Base-by-base conservation (phyloP, 495 filamentous ascomycete genomes). In the Penicillium simplicissimum region DNA sequence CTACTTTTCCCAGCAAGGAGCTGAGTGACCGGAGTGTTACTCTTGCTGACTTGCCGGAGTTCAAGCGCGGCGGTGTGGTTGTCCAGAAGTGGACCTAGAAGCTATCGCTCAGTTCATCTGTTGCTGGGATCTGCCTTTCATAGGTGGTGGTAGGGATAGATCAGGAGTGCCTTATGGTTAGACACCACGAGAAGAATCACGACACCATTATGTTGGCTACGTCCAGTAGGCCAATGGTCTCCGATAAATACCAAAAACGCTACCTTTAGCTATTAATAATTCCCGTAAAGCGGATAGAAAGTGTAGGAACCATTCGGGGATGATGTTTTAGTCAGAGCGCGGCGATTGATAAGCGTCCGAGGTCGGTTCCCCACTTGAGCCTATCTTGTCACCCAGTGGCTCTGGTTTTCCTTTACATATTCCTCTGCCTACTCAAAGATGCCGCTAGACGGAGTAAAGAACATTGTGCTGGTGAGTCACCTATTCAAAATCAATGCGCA, bases 1-100 rank as follows among this genome's bases (percentile, higher is more conserved):
- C 95, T 1, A 98, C 96, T 0, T 98, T 98, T 74, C 95, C 96
- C 3, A 97, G 88, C 74, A 96, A 92, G 76, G 94, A 98, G 66
- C 84, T 97, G 54, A 88, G 79, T 19, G 92, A 98, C 60, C 86
- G 88, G 71, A 73, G 66, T 1, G 76, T 76, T 59, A 85, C 84
- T 6, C 72, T 97, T 40, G 90, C 89, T 1, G 91, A 96, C 36
- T 78, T 96, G 73, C 67, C 86, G 0, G 93, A 96, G 57, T 93
- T 96, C 77, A 96, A 92, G 74, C 77, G 87, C 15, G 87, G 87
- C 42, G 93, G 93, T 25, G 91, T 89, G 6, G 88, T 93, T 36
- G 90, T 97, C 55, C 93, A 96, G 70, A 96, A 96, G 77, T 96
- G 91, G 91, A 77, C 77, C 66, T 91, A 79, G 62, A 68, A 13